Percentiles rank a stretch among this genome's conserved stretches.
Evolutionary conservation across 306 rosid genomes (phyloP).

Genomic region (Vicia villosa): DNA sequence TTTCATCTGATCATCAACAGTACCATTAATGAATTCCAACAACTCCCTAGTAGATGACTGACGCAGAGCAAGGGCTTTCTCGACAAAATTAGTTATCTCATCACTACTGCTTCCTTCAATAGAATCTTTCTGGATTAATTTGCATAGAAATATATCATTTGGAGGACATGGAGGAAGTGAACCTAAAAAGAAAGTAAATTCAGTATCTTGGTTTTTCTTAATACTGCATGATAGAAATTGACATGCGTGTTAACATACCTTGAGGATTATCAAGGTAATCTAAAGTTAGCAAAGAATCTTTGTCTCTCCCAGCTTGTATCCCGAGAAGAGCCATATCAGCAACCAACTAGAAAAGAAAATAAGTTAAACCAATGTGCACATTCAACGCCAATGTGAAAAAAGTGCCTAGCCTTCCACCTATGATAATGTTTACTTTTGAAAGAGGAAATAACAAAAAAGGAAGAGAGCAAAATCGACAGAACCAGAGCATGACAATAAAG

Average conservation of each 20-base stretch:
- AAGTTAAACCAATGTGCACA: slow-evolving; percentile 30
- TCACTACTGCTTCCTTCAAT: slow-evolving; percentile 50
- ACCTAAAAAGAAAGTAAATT: slow-evolving; percentile 54
- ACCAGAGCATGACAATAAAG: slow-evolving; percentile 22
- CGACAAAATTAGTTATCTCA: slow-evolving; percentile 53
- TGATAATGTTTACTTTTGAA: slow-evolving; percentile 7
- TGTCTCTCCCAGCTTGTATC: slow-evolving; percentile 67
- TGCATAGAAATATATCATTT: slow-evolving; percentile 84
- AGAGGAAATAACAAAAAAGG: slow-evolving; percentile 26
- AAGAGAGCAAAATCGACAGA: slow-evolving; percentile 3
- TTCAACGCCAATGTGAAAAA: slow-evolving; percentile 26
- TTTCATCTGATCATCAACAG: slow-evolving; percentile 54
- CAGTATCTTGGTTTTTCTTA: slow-evolving; percentile 37
- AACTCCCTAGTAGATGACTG: slow-evolving; percentile 58
- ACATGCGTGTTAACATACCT: slow-evolving; percentile 45
- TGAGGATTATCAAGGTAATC: slow-evolving; percentile 48
- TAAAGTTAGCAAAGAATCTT: slow-evolving; percentile 51
- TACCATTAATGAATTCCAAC: slow-evolving; percentile 60
- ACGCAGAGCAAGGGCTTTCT: slow-evolving; percentile 72
- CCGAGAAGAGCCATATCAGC: slow-evolving; percentile 86
- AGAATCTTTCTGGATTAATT: slow-evolving; percentile 71
- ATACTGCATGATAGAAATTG: slow-evolving; percentile 22
- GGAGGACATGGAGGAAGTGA: slow-evolving; percentile 69
- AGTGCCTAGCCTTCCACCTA: slow-evolving; percentile 8
- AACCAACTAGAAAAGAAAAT: slow-evolving; percentile 61